Evolutionary conservation across 306 rosid genomes (phyloP).

Genomic region (Potentilla sterilis): DNA sequence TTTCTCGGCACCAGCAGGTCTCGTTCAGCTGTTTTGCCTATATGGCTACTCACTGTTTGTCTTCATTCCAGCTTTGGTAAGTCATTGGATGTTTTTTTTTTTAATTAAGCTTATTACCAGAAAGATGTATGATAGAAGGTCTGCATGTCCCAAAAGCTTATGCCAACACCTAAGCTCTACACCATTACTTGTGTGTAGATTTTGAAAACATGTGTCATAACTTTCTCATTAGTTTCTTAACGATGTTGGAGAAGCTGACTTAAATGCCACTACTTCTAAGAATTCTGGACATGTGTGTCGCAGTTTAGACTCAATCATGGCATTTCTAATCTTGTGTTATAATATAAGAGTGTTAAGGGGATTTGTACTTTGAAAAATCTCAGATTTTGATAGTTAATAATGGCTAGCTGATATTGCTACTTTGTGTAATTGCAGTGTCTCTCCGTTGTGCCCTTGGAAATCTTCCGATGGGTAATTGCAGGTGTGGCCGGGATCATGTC

Average conservation of each 20-base stretch:
- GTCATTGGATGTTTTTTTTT: constrained; percentile 25
- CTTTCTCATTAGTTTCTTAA: background rate
- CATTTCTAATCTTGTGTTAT: background rate
- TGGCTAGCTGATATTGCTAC: constrained; percentile 15
- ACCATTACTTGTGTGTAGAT: background rate
- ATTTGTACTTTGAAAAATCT: background rate
- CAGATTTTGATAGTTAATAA: background rate
- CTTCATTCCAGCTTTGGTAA: constrained; percentile 90
- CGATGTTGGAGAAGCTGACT: background rate
- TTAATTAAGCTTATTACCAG: background rate
- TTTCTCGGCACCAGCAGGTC: constrained; percentile 89
- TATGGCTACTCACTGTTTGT: constrained; percentile 91
- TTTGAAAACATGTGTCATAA: background rate
- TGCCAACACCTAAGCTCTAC: background rate
- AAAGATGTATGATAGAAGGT: background rate
- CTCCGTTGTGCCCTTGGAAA: constrained; percentile 76
- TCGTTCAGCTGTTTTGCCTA: constrained; percentile 86
- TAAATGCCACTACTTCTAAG: background rate
- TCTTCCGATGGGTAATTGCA: constrained; percentile 80
- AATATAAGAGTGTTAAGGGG: background rate
- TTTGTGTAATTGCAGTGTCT: constrained; percentile 63
- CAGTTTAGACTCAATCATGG: background rate
- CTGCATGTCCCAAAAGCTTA: background rate
- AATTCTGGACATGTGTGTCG: background rate
- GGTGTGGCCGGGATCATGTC: constrained; percentile 93